These are phyloP conservation scores for Syzygium malaccense DNA, from an alignment of 441 rosid species.

Conservation along the genomic window DNA sequence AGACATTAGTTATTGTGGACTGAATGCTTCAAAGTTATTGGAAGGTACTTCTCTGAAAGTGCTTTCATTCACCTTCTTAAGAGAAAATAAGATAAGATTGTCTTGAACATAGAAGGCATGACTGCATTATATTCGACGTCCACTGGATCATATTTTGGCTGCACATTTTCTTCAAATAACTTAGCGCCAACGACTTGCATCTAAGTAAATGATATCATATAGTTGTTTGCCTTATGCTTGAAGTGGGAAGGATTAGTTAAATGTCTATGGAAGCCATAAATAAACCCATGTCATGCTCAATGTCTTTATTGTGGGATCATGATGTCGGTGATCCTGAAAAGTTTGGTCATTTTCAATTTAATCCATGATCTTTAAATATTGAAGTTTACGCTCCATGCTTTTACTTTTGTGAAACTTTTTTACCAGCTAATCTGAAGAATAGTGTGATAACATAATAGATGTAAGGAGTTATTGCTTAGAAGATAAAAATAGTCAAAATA, in stretches of 20 bases:
- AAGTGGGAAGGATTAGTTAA: not conserved
- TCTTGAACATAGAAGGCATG: not conserved
- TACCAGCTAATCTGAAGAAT: not conserved
- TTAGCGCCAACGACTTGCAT: not conserved
- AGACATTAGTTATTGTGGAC: accelerated
- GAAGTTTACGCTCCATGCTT: not conserved
- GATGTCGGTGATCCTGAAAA: not conserved
- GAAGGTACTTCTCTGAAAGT: not conserved
- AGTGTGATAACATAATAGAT: not conserved
- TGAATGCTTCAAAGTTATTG: not conserved
- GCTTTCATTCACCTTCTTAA: not conserved
- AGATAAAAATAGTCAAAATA: not conserved
- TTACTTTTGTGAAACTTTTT: no score
- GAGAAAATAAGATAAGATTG: not conserved
- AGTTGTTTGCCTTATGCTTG: not conserved
- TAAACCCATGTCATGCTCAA: not conserved
- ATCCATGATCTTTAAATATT: not conserved
- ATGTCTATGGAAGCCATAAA: not conserved
- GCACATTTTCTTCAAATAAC: not conserved
- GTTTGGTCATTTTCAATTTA: not conserved
- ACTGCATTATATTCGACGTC: not conserved
- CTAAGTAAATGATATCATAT: not conserved
- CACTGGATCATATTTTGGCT: not conserved
- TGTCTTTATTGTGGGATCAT: not conserved
- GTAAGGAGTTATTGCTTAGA: not conserved